Evolutionary conservation across 352 stramenopile genomes (phyloP), one percentile per base, ranked within the genome.

Genomic region (Pythium oligandrum): DNA sequence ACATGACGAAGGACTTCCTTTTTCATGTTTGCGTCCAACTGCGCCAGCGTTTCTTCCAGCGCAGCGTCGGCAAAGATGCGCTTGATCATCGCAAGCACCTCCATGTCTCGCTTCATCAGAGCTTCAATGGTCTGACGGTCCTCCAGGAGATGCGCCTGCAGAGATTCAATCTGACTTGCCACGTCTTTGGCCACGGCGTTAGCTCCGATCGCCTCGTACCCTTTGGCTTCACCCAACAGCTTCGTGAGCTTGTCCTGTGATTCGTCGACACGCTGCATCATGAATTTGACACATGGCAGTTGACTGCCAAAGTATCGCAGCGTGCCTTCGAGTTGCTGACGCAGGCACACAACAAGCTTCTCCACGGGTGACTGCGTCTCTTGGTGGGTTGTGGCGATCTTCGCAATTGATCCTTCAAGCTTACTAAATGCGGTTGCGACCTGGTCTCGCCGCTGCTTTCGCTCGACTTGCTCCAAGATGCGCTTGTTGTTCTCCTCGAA

Each of bases 271-370:
- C 83, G 74, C 6, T 69, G 73, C 62, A 78, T 75, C 75, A 90
- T 91, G 50, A 91, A 91, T 59, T 90, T 84, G 8, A 90, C 63
- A 43, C 83, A 93, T 26, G 78, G 80, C 47, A 88, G 49, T 42
- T 93, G 74, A 49, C 80, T 87, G 44, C 73, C 73, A 51, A 90
- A 87, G 47, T 90, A 93, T 31, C 78, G 75, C 7, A 88, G 51
- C 10, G 79, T 68, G 33, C 73, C 77, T 57, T 93, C 75, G 9
- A 91, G 47, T 37, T 91, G 74, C 60, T 91, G 78, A 0, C 68
- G 57, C 44, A 82, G 40, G 44, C 71, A 84, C 17, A 54, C 49
- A 1, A 70, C 62, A 34, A 76, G 71, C 51, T 86, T 89, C 9
- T 79, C 59, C 37, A 68, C 57, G 3, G 83, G 53, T 1, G 70